Base-by-base conservation (phyloP, 1,139 yeast species). In the Chernovozyma aurita region DNA sequence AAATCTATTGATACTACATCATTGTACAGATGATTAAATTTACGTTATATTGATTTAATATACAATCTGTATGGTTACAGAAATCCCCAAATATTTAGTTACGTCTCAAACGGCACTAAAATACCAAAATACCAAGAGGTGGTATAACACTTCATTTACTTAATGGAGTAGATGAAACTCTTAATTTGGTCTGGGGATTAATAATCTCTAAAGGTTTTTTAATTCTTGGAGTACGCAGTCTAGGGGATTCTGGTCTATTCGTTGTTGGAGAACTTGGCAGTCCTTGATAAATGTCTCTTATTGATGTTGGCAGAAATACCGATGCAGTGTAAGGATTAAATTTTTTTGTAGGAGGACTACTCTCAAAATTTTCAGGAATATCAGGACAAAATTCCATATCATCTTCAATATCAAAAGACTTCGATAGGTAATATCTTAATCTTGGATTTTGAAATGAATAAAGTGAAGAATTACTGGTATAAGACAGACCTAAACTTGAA, bases 101-200 rank as follows among this genome's bases (percentile, higher is more conserved):
- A 9, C 8, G 22, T 20, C 22, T 20, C 22, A 20, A 20, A 20
- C 9, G 22, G 6, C 22, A 20, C 9, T 9, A 20, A 7, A 7
- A 20, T 7, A 20, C 22, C 22, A 6, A n/a, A n/a, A n/a, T n/a
- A n/a, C n/a, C 22, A 20, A 20, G 22, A 13, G 27, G 6, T 13
- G 13, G 5, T 13, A 5, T 7, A 24, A 24, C 6, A 13, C 6
- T 24, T 13, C 15, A 35, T 25, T 32, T 35, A 24, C n/a, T 28
- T 12, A 32, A 16, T 15, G 36, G 17, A 16, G 85, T 81, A 18
- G 85, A 77, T 4, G 70, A 70, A 22, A 83, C 76, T 50, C 82
- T 70, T 63, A 80, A 56, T 33, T 87, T 87, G 4, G 94, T 84
- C 37, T 74, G 77, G 7, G 95, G 95, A 55, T 85, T 82, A 42